Base-by-base conservation (phyloP, 2,329 filamentous ascomycete species). In the Penicillium sclerotigenum region DNA sequence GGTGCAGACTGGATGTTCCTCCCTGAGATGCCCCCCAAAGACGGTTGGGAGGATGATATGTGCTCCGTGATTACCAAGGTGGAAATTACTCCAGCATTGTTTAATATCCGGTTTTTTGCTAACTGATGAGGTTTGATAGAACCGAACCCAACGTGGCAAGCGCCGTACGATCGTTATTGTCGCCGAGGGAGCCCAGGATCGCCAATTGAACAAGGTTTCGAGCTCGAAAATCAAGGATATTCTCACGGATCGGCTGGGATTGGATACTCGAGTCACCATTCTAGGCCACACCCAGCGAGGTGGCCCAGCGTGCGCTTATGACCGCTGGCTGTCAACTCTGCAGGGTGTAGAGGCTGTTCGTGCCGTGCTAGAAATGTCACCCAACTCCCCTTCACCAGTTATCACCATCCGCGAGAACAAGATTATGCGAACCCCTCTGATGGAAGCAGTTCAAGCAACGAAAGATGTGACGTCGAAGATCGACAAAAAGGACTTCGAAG, bases 321-420 rank as follows among this genome's bases (percentile, higher is more conserved):
- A 99, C 76, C 86, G 94, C 64, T 93, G 94, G 85, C 82, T 99
- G 46, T 87, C 89, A 7, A 99, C 94, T 0, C 79, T 97, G 34
- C 94, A 99, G 72, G 94, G 92, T 68, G 91, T 96, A 3, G 92
- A 97, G 74, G 93, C 92, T 24, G 92, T 97, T 68, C 91, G 89
- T 68, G 92, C 93, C 22, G 90, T 97, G 18, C 81, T 97, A 28
- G 90, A 96, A 63, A 90, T 91, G 47, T 95, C 87, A 0, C 91
- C 94, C 10, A 88, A 94, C 41, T 93, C 90, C 0, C 90, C 91
- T 53, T 96, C 91, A 47, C 93, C 91, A 56, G 92, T 99, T 70
- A 97, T 99, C 71, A 92, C 91, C 65, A 92, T 99, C 65, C 92
- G 88, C 61, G 94, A 99, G 80, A 97, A 97, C 83, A 96, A 99